phyloP scores from a whole-genome alignment of 1,284 basidiomycete genomes.

The Ganoderma lingzhi region DNA sequence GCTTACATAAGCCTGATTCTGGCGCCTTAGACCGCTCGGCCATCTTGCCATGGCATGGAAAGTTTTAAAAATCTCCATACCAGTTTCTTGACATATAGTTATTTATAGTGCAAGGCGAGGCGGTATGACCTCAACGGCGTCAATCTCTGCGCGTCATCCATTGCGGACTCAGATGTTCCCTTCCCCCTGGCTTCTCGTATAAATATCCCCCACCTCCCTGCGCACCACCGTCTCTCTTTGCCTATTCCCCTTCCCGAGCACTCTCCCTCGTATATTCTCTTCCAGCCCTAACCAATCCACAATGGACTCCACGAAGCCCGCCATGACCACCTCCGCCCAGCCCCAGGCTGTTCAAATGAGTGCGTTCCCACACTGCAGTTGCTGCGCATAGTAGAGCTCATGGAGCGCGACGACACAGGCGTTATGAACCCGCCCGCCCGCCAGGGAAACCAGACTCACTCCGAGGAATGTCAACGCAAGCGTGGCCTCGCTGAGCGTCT shows the following conservation, averaged over 20 bases:
- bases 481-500: conserved; percentile 55
- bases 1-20: conserved; percentile 35
- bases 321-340: conserved; percentile 54
- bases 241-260: neutral
- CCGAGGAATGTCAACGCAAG: conserved; percentile 43
- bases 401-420: conserved; percentile 37
- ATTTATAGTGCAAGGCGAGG: neutral
- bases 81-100: neutral
- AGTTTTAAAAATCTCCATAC: neutral
- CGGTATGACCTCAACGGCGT: conserved; percentile 21
- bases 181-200: conserved; percentile 10
- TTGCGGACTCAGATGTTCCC: neutral
- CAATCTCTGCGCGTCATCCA: conserved; percentile 1
- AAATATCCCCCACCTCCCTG: conserved; percentile 13
- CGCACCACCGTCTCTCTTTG: neutral
- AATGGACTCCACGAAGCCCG: conserved; percentile 46
- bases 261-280: conserved; percentile 9
- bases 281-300: conserved; percentile 12
- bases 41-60: conserved; percentile 23
- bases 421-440: conserved; percentile 49
- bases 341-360: conserved; percentile 64
- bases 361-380: conserved; percentile 40
- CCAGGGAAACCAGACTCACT: conserved; percentile 41
- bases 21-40: conserved; percentile 35
- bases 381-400: neutral